Evolutionary conservation across 1,284 basidiomycete species (phyloP), one percentile per base, ranked within the genome.

Genomic region (Naganishia liquefaciens): DNA sequence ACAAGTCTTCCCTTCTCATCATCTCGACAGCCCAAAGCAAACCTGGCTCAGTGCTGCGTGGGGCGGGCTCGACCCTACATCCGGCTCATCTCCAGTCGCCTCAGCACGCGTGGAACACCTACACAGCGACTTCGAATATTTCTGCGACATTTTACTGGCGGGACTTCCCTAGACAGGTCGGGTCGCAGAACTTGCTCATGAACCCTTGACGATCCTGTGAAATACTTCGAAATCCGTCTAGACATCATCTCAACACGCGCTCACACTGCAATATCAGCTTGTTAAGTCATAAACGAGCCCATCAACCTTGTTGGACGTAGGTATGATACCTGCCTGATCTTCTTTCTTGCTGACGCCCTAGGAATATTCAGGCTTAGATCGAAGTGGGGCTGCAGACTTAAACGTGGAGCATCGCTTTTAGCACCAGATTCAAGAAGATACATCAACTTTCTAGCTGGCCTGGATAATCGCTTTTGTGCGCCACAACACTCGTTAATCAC

Each of bases 231-330:
- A 7, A 37, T 37, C n/a, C 33, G 33, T 9, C 33, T 5, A 7
- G 13, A 37, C 33, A 37, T 46, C 11, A 5, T 17, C 46, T 23
- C 25, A 37, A 9, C 13, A 37, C 33, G 33, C 33, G 33, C 33
- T 13, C 13, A n/a, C n/a, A 19, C 39, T 30, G 30, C 21, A 40
- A 19, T 17, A 10, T 25, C 33, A 50, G 46, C 57, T 49, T 60
- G 57, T 60, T 60, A 37, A 21, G 57, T 50, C 57, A 60, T 37
- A 50, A 60, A 60, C 57, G 39, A 47, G 57, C 57, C 21, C 21
- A 21, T 25, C 19, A 44, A 23, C 43, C 15, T 19, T 23, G 7
- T n/a, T 17, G 7, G 19, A n/a, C 33, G 33, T 37, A 37, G 33
- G 33, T 37, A 19, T n/a, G 43, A 19, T 44, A 9, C 23, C 7